These are phyloP conservation scores for Malassezia sp. DNA, from an alignment of 1,284 basidiomycete genomes.

Conservation along the genomic window DNA sequence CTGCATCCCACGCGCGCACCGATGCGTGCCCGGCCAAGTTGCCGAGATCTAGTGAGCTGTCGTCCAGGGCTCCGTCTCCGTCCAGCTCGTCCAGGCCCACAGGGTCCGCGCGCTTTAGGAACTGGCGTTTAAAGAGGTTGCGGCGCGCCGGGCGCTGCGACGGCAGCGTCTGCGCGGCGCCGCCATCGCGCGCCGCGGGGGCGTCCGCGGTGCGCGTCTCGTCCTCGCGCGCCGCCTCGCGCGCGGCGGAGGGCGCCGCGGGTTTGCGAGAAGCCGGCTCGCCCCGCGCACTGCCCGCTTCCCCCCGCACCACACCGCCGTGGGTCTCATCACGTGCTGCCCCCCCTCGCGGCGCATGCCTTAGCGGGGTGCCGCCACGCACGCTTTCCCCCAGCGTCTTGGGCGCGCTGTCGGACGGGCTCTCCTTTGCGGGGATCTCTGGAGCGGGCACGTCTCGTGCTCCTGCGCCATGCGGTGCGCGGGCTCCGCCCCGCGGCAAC, in stretches of 20 bases:
- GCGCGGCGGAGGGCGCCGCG: not conserved
- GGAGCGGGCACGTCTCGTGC: no score
- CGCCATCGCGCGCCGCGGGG: not conserved
- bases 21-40: slow-evolving; percentile 2
- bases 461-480: no score
- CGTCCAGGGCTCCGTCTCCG: not conserved
- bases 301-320: no score
- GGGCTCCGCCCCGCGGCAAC: no score
- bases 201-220: not conserved
- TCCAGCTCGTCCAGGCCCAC: not conserved
- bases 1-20: not conserved
- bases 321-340: no score
- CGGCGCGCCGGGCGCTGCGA: not conserved
- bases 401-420: no score
- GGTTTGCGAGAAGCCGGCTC: slow-evolving; percentile 1
- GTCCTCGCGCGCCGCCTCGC: not conserved
- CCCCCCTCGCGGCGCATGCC: no score
- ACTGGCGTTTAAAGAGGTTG: slow-evolving; percentile 14
- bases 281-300: no score
- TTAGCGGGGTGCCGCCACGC: no score
- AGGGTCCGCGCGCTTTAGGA: no score
- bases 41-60: not conserved
- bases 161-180: not conserved
- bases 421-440: no score
- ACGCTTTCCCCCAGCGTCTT: no score